A percentile compares a stretch with the other conserved stretches of the same genome.
These are phyloP conservation scores for Dactylellina drechsleri DNA, from an alignment of 2,329 filamentous ascomycete genomes.

Conservation along the genomic window DNA sequence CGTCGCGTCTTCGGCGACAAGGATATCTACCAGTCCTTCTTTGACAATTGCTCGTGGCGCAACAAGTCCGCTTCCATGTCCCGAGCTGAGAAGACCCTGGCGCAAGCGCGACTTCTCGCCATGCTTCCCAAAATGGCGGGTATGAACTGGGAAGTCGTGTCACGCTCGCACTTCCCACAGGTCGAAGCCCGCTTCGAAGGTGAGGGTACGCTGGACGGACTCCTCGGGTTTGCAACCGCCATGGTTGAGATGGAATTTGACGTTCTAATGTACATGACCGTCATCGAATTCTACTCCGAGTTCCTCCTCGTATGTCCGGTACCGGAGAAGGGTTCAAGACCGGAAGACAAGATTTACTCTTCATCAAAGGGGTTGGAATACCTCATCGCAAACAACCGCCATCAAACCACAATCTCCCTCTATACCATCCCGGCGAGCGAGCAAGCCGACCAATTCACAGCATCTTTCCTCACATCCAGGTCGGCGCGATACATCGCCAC, in stretches of 20 bases:
- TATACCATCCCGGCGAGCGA: conserved; percentile 46
- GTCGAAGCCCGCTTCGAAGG: conserved; percentile 47
- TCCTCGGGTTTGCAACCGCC: conserved; percentile 49
- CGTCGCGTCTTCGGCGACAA: conserved; percentile 53
- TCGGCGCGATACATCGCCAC: conserved; percentile 51
- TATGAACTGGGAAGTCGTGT: conserved; percentile 50
- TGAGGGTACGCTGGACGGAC: conserved; percentile 47
- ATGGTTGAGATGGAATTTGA: conserved; percentile 54
- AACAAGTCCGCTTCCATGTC: conserved; percentile 53
- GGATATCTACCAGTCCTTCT: conserved; percentile 52
- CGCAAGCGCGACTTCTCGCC: conserved; percentile 42
- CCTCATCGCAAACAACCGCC: conserved; percentile 47
- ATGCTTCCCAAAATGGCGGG: conserved; percentile 52
- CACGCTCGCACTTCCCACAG: conserved; percentile 52
- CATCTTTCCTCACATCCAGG: conserved; percentile 43
- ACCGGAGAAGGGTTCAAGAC: conserved; percentile 16
- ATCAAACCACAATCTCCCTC: conserved; percentile 42
- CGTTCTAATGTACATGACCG: conserved; percentile 53
- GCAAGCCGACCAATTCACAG: conserved; percentile 49
- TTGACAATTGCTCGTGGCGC: conserved; percentile 51
- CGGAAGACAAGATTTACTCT: conserved; percentile 33
- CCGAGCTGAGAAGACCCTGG: conserved; percentile 45
- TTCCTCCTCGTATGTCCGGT: conserved; percentile 46
- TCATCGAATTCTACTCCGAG: conserved; percentile 52
- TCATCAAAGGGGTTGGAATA: conserved; percentile 52